Conservation (phyloP, 1,139 yeast species). For the Lodderomyces theae region DNA sequence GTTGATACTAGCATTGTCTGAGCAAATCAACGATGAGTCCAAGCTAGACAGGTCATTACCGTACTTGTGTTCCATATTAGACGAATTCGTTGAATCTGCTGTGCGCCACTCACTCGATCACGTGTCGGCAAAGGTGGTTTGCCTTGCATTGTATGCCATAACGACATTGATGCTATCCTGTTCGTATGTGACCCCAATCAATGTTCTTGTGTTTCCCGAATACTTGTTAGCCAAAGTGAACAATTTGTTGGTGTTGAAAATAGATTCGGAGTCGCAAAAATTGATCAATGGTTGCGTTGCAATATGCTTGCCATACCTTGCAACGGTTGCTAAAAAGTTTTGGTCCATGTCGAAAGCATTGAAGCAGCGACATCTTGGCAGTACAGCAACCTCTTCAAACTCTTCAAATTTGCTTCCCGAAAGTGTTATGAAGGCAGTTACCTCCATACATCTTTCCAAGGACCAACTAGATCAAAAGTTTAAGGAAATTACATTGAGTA, state of each 20-base stretch:
- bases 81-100: slow-evolving; percentile 34
- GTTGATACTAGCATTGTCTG: slow-evolving; percentile 71
- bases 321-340: slow-evolving; percentile 60
- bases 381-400: slow-evolving; percentile 20
- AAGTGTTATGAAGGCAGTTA: slow-evolving; percentile 12
- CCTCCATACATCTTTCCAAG: slow-evolving; percentile 22
- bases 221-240: slow-evolving; percentile 74
- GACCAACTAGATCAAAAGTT: slow-evolving; percentile 42
- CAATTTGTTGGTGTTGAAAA: slow-evolving; percentile 31
- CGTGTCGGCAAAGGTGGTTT: slow-evolving; percentile 49
- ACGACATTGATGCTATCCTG: slow-evolving; percentile 66
- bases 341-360: slow-evolving; percentile 63
- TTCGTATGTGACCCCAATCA: slow-evolving; percentile 69
- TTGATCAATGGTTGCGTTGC: slow-evolving; percentile 46
- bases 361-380: slow-evolving; percentile 21
- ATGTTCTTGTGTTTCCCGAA: slow-evolving; percentile 74
- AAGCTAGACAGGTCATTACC: slow-evolving; percentile 87
- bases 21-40: slow-evolving; percentile 74
- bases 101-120: slow-evolving; percentile 10
- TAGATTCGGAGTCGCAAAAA: slow-evolving; percentile 18
- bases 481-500: slow-evolving; percentile 60
- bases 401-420: slow-evolving; percentile 8
- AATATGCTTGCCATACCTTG: slow-evolving; percentile 65
- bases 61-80: slow-evolving; percentile 53
- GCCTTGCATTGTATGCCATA: slow-evolving; percentile 52